Evolutionary conservation across 805 yeast genomes (phyloP).

Genomic region (Cyberlindnera misumaiensis): DNA sequence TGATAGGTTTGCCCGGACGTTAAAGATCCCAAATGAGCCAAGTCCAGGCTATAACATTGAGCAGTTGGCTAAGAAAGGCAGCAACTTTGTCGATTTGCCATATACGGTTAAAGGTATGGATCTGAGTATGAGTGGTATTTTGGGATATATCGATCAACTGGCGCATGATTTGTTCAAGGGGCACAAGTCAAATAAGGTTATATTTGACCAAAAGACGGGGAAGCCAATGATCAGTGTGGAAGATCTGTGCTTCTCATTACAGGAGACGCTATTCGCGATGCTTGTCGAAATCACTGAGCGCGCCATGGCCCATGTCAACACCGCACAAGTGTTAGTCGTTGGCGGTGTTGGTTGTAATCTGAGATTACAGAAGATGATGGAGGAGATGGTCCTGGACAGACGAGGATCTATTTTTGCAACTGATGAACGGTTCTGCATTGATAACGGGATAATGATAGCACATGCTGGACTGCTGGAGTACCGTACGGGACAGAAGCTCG

Average conservation of each 20-base stretch:
- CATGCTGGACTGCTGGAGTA: slow-evolving; percentile 90
- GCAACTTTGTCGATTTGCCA: slow-evolving; percentile 64
- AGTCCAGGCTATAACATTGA: slow-evolving; percentile 98
- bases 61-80: slow-evolving; percentile 73
- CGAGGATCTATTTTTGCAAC: slow-evolving; percentile 90
- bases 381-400: slow-evolving; percentile 83
- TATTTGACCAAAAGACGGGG: slow-evolving; percentile 32
- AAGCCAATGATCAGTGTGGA: slow-evolving; percentile 60
- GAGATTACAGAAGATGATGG: slow-evolving; percentile 94
- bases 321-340: slow-evolving; percentile 85
- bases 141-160: slow-evolving; percentile 75
- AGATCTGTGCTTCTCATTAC: slow-evolving; percentile 88
- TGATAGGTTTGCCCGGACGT: slow-evolving; percentile 90
- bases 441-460: slow-evolving; percentile 98
- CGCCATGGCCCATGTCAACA: slow-evolving; percentile 95
- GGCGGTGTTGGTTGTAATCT: slow-evolving; percentile 99
- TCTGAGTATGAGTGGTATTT: slow-evolving; percentile 89
- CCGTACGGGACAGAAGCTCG: slow-evolving; percentile 65
- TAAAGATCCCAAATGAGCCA: slow-evolving; percentile 85
- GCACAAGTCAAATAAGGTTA: slow-evolving; percentile 27
- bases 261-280: slow-evolving; percentile 92
- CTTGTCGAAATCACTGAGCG: slow-evolving; percentile 95
- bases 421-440: slow-evolving; percentile 94
- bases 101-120: slow-evolving; percentile 99
- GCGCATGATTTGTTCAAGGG: slow-evolving; percentile 65